These are phyloP conservation scores for Anisodus tanguticus DNA, from an alignment of 257 asterid species.

Conservation along the genomic window DNA sequence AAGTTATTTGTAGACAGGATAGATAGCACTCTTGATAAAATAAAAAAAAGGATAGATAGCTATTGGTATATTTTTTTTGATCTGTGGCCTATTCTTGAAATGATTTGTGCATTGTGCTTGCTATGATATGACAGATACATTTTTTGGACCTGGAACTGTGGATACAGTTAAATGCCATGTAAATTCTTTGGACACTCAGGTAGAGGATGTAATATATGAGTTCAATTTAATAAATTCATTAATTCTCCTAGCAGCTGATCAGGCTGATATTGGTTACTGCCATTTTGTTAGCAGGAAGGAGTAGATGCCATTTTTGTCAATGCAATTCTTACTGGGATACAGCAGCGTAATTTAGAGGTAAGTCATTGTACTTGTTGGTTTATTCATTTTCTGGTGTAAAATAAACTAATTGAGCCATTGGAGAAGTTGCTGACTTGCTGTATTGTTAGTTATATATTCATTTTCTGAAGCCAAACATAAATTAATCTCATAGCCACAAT, in stretches of 20 bases:
- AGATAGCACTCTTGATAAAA: no score
- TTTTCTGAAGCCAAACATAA: not conserved
- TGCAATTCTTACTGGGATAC: conserved; percentile 77
- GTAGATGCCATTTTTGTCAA: conserved; percentile 92
- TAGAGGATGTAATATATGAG: conserved; percentile 33
- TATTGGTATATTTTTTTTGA: not conserved
- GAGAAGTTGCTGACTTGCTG: not conserved
- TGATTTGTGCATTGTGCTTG: conserved; percentile 15
- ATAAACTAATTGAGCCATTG: conserved; percentile 13
- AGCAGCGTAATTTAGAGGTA: conserved; percentile 92
- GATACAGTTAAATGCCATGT: conserved; percentile 69
- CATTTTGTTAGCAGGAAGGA: conserved; percentile 52
- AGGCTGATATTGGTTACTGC: conserved; percentile 7
- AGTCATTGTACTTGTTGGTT: conserved; percentile 36
- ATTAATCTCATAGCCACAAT: conserved; percentile 15
- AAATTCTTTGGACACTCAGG: conserved; percentile 74
- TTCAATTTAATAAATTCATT: not conserved
- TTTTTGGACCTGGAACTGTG: conserved; percentile 89
- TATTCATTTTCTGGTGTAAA: not conserved
- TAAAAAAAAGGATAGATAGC: not conserved
- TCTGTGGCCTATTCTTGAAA: not conserved
- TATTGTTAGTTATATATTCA: conserved; percentile 2
- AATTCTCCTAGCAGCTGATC: conserved; percentile 16
- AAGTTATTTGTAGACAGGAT: not conserved
- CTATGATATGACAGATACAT: conserved; percentile 61